Evolutionary conservation across 768 basidiomycete genomes (phyloP), one percentile per base, ranked within the genome.

Genomic region (Boletus sp.): DNA sequence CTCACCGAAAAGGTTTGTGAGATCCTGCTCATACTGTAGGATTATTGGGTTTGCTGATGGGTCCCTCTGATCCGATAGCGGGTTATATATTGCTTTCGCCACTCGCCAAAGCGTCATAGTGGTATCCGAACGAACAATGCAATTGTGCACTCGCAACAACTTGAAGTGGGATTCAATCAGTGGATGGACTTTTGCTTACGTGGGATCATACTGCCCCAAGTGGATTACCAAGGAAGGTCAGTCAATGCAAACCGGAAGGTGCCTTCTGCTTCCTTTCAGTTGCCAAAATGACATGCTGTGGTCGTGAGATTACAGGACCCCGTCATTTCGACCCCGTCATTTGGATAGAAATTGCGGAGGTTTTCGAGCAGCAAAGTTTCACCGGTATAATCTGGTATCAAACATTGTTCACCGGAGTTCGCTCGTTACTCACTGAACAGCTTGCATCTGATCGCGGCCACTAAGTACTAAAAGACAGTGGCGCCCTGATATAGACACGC

Each of bases 1-100:
- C 70, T 67, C 42, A 73, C 71, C 50, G 64, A 72, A 56, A 64
- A 54, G 7, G 61, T 67, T 59, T 67, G 65, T 1, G 72, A 72
- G 62, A 70, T 56, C 67, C 66, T 68, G 70, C 70, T 65, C 72
- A 70, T 72, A 24, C 32, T 33, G n/a, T 28, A 11, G 15, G 32
- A 15, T 41, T 42, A 40, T 41, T 52, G 24, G 55, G 37, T 28
- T 11, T 54, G 9, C 30, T 41, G 35, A 33, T 40, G 47, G 15
- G 28, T 20, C 51, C 5, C 46, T 35, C 45, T 40, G 39, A 37
- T 20, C 29, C 49, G 15, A 51, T 5, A 28, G 28, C 17, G 36
- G 28, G 35, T 56, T 72, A 70, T 66, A 71, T 70, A 73, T 20
- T 24, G n/a, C 54, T 18, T 40, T 61, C 47, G 62, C 66, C 66